Base-by-base conservation (phyloP, 768 basidiomycete species). In the Exidia glandulosa region DNA sequence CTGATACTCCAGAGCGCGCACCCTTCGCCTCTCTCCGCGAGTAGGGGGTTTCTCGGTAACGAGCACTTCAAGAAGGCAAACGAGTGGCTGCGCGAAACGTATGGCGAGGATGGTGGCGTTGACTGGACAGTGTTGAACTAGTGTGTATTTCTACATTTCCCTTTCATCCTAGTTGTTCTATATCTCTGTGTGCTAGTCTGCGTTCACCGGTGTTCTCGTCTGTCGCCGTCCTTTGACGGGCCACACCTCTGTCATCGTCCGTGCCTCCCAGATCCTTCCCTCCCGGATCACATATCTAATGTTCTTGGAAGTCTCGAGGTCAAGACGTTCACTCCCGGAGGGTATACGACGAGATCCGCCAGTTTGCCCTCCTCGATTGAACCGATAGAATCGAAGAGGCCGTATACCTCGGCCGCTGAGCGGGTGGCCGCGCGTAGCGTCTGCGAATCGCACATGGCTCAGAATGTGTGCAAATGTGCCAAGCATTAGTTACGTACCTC, bases 11-110 rank as follows among this genome's bases (percentile, higher is more conserved):
- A 73, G 56, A 88, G 86, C 68, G 81, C 87, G 81, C 93, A 96
- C 73, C 93, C 93, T 16, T 91, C 88, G 32, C 94, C 93, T 3
- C 73, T 85, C n/a, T 85, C 87, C 57, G 93, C 87, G 3, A 73
- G 79, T 63, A 79, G 79, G 60, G 93, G 94, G 9, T 96, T 94
- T 75, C 70, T 90, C 63, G 92, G 90, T 54, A 94, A 94, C 70
- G 83, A 82, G 57, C 94, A 96, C 73, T 97, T 97, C 75, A 83
- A 79, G 67, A 75, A 80, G 61, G 89, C 92, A 47, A 95, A 96
- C 68, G 81, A 86, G 59, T 97, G 94, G 94, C 74, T 97, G 31
- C 81, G 82, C 68, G 67, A 78, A 60, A 84, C 82, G 66, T 94
- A 96, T 67, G 94, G 93, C 7, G 65, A 75, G 27, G 84, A 82